phyloP scores from a whole-genome alignment of 1,284 basidiomycete genomes.

The Puccinia triticina region DNA sequence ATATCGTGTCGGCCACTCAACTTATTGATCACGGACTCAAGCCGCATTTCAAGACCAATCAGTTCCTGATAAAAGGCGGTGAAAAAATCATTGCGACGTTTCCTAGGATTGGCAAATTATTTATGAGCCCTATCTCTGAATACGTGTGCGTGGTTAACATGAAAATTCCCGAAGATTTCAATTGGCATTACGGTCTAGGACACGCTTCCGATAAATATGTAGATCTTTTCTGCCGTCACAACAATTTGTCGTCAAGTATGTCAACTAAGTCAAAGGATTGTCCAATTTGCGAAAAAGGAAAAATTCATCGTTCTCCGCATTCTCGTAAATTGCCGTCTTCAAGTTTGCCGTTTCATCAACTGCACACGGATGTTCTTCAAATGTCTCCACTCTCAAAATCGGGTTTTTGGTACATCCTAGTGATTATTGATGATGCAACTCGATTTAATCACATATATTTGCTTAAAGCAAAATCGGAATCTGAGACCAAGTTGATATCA shows the following conservation, averaged over 20 bases:
- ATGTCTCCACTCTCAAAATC: background rate
- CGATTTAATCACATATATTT: conserved; percentile 21
- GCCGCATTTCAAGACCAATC: background rate
- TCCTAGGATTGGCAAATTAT: background rate
- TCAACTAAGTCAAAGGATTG: background rate
- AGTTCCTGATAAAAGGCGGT: background rate
- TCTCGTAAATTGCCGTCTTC: background rate
- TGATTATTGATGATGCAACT: conserved; percentile 17
- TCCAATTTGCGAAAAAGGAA: background rate
- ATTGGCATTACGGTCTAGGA: too few species aligned
- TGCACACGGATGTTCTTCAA: too few species aligned
- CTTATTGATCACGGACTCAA: too few species aligned
- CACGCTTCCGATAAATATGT: conserved; percentile 19
- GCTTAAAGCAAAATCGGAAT: background rate
- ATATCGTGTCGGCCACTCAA: background rate
- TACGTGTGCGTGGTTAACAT: too few species aligned
- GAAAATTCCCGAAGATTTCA: too few species aligned
- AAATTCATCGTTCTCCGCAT: background rate
- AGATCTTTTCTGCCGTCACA: background rate
- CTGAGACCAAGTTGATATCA: background rate
- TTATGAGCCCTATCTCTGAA: background rate
- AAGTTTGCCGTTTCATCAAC: background rate
- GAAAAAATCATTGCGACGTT: background rate
- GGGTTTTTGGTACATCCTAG: conserved; percentile 6
- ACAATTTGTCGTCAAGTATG: background rate